Base-by-base conservation (phyloP, 108 stramenopile species). In the Asterionellopsis glacialis region DNA sequence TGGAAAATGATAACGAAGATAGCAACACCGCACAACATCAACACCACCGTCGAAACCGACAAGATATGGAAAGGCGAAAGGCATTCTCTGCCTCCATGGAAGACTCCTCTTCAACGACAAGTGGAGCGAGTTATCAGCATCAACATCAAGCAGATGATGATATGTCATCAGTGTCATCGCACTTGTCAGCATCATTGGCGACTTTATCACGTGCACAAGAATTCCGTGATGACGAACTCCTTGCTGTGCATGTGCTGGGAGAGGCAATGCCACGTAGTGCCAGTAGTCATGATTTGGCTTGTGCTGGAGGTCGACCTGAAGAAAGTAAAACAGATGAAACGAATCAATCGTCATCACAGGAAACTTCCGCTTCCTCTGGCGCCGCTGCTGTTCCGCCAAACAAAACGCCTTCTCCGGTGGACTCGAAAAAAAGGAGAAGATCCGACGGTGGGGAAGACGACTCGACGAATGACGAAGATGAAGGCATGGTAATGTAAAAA, bases 241-340 rank as follows among this genome's bases (percentile, higher is more conserved):
- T 83, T 70, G 82, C 82, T 2, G 57, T 83, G 0, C 53, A 63
- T 24, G 82, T 83, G 18, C 42, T 83, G 26, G 75, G 75, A 16
- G 75, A 63, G 10, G 26, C 64, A 7, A 51, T 82, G 15, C 66
- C 72, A 18, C 55, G 68, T 11, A 72, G 75, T 52, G 16, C 28
- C 2, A 63, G 61, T 41, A 40, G 21, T 21, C 56, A 57, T 7
- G 39, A 57, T 16, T 41, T 57, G 53, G 33, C 7, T 2, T 5
- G 33, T 7, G 7, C 33, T 2, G 33, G 33, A 33, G 7, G 33
- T 7, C 33, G 33, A 33, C 33, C 33, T 33, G 33, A 33, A 33
- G 33, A 33, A 33, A 33, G 33, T 7, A 33, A 33, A 7, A 7
- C 33, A 33, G 33, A 33, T 33, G 33, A 33, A 33, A 33, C 33